Evolutionary conservation across 108 stramenopile genomes (phyloP), one percentile per base, ranked within the genome.

Genomic region (Skeletonema costatum): DNA sequence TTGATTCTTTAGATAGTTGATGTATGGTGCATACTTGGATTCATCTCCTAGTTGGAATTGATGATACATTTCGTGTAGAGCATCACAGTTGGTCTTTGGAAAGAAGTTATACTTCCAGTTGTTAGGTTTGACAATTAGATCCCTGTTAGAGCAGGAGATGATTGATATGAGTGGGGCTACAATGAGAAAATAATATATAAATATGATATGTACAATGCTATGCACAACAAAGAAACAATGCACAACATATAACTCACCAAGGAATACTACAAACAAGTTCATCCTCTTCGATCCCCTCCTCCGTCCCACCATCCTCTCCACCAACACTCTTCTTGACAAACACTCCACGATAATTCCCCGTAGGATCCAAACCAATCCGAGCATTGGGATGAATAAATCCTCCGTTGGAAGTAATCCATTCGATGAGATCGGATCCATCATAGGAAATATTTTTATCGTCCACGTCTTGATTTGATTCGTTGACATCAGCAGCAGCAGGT

Each of bases 11-110:
- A 95, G 76, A 68, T 93, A 95, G 8, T 86, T 80, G 35, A 86
- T 67, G 44, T 90, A 95, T 25, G 92, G 94, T 12, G 83, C 90
- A 56, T 81, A 90, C 25, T 76, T 72, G 39, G 87, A 88, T 67
- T 80, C 21, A 13, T 87, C 80, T 11, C 88, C 89, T 3, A 81
- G 62, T 35, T 64, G 59, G 50, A 82, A 82, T 73, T 82, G 81
- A 32, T 60, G 48, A 14, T 82, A 48, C 7, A 78, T 42, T 73
- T 82, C 81, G 21, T 66, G 71, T 9, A 73, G 19, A 32, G 71
- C 64, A 19, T 51, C 50, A 6, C 50, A 51, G 17, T 51, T 51
- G 50, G n/a, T 17, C 25, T 25, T 25, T 25, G 0, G n/a, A 6
- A 6, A n/a, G 3, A 19, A 7, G 12, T 51, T 19, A 19, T 19